Base-by-base conservation (phyloP, 129 eudicot species). In the Arctium lappa region DNA sequence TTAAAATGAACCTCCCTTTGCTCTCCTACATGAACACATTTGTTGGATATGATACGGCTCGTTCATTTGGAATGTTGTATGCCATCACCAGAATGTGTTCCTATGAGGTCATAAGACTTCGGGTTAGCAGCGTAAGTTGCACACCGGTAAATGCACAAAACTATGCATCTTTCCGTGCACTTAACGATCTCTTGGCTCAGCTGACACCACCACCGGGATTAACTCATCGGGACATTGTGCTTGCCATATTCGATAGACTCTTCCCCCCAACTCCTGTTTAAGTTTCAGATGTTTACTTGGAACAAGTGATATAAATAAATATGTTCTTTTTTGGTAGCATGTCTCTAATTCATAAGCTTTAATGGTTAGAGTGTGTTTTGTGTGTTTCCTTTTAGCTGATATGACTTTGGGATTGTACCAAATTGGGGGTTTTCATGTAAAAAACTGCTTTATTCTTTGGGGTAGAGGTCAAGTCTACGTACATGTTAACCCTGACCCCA, bases 21-120 rank as follows among this genome's bases (percentile, higher is more conserved):
- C 72, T 76, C 44, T 34, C 32, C 4, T 83, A 83, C n/a, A 31
- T 76, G 76, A 5, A n/a, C 77, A 7, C 42, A 2, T 77, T 34
- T 48, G 81, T 16, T 33, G 82, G 81, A 37, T 36, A 40, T 73
- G 32, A 44, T 6, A 73, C 12, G 30, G 56, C 76, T 8, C 38
- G 27, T 75, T 31, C 29, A 42, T n/a, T 12, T 48, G 85, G 81
- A 1, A 48, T 82, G 32, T 8, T 66, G 34, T 42, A 27, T 33
- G 80, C 69, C 6, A 68, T 82, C 32, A 9, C 50, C 15, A 29
- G 4, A 16, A 81, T 81, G 80, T 74, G 75, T 31, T 15, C 48
- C 5, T 39, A 37, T 73, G 77, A 73, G 77, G 27, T 44, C 27
- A 3, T 53, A 53, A 53, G 65, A 53, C 65, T 53, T 53, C 18